phyloP scores from a whole-genome alignment of 2,329 filamentous ascomycete genomes.

The Alternaria consortialis region DNA sequence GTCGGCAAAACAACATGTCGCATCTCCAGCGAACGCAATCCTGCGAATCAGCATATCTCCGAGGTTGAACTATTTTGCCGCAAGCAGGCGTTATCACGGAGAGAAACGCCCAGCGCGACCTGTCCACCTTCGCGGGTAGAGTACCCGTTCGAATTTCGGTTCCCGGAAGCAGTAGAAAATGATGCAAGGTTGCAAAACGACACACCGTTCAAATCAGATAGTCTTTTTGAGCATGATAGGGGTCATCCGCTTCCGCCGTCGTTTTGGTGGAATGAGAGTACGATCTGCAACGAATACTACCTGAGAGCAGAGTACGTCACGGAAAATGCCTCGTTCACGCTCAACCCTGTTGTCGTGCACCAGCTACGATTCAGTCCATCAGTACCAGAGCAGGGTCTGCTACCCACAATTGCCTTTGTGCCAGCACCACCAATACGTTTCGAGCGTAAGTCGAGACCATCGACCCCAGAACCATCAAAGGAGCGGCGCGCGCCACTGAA shows the following conservation, averaged over 20 bases:
- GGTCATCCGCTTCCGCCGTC: slow-evolving; percentile 31
- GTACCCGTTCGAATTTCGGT: slow-evolving; percentile 36
- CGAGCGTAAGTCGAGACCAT: slow-evolving; percentile 20
- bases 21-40: slow-evolving; percentile 23
- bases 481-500: slow-evolving; percentile 15
- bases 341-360: slow-evolving; percentile 27
- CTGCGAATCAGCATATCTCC: slow-evolving; percentile 22
- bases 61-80: slow-evolving; percentile 24
- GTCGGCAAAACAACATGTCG: slow-evolving; percentile 30
- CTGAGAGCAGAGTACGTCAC: slow-evolving; percentile 28
- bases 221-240: slow-evolving; percentile 19
- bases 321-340: slow-evolving; percentile 23
- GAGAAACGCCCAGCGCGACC: slow-evolving; percentile 19
- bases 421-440: slow-evolving; percentile 21
- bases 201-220: slow-evolving; percentile 14
- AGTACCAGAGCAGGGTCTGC: slow-evolving; percentile 17
- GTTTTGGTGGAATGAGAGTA: slow-evolving; percentile 27
- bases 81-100: slow-evolving; percentile 16
- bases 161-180: slow-evolving; percentile 27
- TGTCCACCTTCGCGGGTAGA: slow-evolving; percentile 27
- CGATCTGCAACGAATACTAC: slow-evolving; percentile 29
- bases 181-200: slow-evolving; percentile 18
- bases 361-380: slow-evolving; percentile 31
- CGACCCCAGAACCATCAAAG: slow-evolving; percentile 16
- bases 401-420: slow-evolving; percentile 7